phyloP scores from a whole-genome alignment of 768 basidiomycete genomes.

The Termitomyces titanicus region DNA sequence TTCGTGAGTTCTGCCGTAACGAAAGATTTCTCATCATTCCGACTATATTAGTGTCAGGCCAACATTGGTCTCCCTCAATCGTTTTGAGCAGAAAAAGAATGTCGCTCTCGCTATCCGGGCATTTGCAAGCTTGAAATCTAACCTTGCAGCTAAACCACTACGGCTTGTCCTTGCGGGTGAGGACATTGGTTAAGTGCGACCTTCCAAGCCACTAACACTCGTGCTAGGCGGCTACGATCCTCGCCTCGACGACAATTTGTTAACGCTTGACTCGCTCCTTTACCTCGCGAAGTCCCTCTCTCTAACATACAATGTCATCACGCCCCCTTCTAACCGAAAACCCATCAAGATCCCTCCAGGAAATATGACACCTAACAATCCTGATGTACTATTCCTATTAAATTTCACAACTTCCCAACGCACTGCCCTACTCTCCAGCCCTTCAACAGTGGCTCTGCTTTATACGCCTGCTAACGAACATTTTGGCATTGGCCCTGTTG shows the following conservation, averaged over 20 bases:
- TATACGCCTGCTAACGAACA: slow-evolving; percentile 97
- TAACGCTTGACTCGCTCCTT: slow-evolving; percentile 61
- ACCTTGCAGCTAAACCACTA: slow-evolving; percentile 30
- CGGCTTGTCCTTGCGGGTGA: slow-evolving; percentile 80
- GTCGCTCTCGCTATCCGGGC: slow-evolving; percentile 74
- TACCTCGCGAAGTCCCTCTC: slow-evolving; percentile 48
- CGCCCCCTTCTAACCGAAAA: slow-evolving; percentile 39
- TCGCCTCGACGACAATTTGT: slow-evolving; percentile 79
- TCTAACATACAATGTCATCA: slow-evolving; percentile 57
- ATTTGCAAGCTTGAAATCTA: slow-evolving; percentile 54
- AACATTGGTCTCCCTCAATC: slow-evolving; percentile 85
- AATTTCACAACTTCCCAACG: slow-evolving; percentile 89
- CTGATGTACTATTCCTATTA: slow-evolving; percentile 82
- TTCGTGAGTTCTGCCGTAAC: slow-evolving; percentile 45
- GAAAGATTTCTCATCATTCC: neutral
- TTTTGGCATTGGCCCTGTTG: slow-evolving; percentile 95
- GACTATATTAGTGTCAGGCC: slow-evolving; percentile 47
- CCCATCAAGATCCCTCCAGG: slow-evolving; percentile 35
- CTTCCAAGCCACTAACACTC: neutral
- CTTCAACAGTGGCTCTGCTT: slow-evolving; percentile 68
- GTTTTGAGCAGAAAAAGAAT: slow-evolving; percentile 97
- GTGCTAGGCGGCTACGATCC: slow-evolving; percentile 84
- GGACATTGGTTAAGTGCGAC: slow-evolving; percentile 6
- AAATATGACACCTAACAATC: slow-evolving; percentile 31
- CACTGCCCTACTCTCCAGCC: slow-evolving; percentile 67